These are phyloP conservation scores for Globisporangium spinosum DNA, from an alignment of 352 stramenopile species.

Conservation along the genomic window DNA sequence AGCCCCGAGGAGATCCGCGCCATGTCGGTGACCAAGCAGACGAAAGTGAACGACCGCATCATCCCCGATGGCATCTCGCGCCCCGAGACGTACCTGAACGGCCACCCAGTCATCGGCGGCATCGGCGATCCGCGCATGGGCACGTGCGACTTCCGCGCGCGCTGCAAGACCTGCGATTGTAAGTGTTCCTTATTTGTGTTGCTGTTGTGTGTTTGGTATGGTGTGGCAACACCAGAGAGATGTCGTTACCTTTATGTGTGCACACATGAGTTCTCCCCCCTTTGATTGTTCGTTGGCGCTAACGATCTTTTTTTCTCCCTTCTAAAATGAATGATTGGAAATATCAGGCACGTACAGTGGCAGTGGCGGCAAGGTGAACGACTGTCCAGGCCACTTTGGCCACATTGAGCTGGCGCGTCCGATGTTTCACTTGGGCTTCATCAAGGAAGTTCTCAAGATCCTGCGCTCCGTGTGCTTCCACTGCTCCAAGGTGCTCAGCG, in stretches of 20 bases:
- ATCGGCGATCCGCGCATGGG: conserved; percentile 98
- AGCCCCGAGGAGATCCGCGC: conserved; percentile 96
- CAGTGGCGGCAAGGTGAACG: conserved; percentile 92
- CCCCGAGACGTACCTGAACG: conserved; percentile 86
- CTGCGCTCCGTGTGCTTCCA: conserved; percentile 96
- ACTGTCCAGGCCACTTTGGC: conserved; percentile 98
- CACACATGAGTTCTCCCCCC: neutral
- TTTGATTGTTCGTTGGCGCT: neutral
- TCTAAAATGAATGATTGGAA: conserved; percentile 11
- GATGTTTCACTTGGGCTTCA: conserved; percentile 98
- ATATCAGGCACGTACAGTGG: conserved; percentile 78
- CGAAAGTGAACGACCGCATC: conserved; percentile 95
- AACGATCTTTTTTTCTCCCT: conserved; percentile 5
- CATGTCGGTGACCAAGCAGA: conserved; percentile 96
- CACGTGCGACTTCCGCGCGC: conserved; percentile 85
- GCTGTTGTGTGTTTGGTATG: neutral
- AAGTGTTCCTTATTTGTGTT: conserved; percentile 19
- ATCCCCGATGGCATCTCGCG: conserved; percentile 95
- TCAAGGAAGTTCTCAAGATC: conserved; percentile 94
- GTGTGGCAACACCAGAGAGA: neutral
- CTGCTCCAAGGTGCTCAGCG: conserved; percentile 94
- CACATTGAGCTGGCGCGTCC: conserved; percentile 97
- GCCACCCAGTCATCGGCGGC: conserved; percentile 96
- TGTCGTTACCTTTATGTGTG: neutral
- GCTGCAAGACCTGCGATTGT: conserved; percentile 92